Base-by-base conservation (phyloP, 2,329 filamentous ascomycete species). In the Fusarium tricinctum region DNA sequence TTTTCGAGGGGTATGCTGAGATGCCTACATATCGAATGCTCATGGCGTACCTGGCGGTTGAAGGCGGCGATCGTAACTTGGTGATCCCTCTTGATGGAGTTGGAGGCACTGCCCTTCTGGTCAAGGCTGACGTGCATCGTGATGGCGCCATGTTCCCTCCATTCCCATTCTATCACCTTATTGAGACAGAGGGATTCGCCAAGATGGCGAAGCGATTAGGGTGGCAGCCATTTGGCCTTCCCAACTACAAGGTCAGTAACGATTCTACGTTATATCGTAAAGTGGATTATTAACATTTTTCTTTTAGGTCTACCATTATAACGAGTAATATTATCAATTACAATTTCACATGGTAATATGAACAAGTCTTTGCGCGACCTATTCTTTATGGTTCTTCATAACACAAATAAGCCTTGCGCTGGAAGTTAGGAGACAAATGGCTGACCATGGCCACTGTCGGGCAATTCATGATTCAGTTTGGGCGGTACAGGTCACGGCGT, bases 131-230 rank as follows among this genome's bases (percentile, higher is more conserved):
- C 62, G 96, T 99, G 23, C 96, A 99, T 78, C 89, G 96, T 26
- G 96, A 99, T 76, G 96, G 96, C 20, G 95, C 96, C 77, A 99
- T 98, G 95, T 99, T 99, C 82, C 96, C 96, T 19, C 88, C 96
- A 0, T 99, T 99, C 77, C 82, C 95, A 5, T 99, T 99, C 77
- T 98, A 97, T 78, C 92, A 99, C 79, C 85, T 99, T 63, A 97
- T 99, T 64, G 96, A 99, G 84, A 98, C 96, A 0, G 96, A 99
- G 77, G 96, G 96, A 0, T 99, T 99, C 76, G 94, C 96, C 19
- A 97, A 95, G 82, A 99, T 99, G 96, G 94, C 94, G 14, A 91
- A 88, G 78, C 85, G 96, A 69, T 80, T 99, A 75, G 94, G 94
- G 48, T 97, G 94, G 90, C 86, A 91, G 65, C 88, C 92, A 60